Percentiles rank a stretch among this genome's conserved stretches.
These are phyloP conservation scores for Cymbopogon citratus DNA, from an alignment of 176 grass and related monocot species.

Conservation along the genomic window DNA sequence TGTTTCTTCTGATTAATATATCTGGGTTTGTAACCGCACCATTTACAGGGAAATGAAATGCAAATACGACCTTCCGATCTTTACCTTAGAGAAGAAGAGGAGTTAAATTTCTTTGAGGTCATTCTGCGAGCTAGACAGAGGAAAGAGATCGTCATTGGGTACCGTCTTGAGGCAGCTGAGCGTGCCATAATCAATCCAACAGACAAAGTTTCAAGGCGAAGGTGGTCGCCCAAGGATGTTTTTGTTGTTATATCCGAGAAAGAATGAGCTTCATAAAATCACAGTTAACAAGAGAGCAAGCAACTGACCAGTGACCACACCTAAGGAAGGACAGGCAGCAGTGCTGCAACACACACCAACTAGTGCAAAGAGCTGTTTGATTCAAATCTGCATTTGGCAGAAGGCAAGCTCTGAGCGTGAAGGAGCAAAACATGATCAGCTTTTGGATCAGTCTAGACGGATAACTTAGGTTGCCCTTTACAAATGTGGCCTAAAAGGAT, in stretches of 20 bases:
- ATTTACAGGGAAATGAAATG: slow-evolving; percentile 63
- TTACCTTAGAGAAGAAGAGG: slow-evolving; percentile 60
- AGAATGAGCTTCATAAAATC: slow-evolving; percentile 31
- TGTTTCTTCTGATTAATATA: background rate
- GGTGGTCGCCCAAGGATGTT: slow-evolving; percentile 56
- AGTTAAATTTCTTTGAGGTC: slow-evolving; percentile 69
- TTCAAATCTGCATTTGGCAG: background rate
- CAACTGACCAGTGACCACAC: background rate
- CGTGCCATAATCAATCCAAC: slow-evolving; percentile 63
- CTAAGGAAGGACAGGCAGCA: background rate
- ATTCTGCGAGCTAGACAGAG: slow-evolving; percentile 62
- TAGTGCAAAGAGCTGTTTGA: background rate
- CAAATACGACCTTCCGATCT: slow-evolving; percentile 52
- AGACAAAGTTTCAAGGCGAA: slow-evolving; percentile 42
- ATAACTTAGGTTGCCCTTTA: background rate
- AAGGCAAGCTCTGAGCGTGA: background rate
- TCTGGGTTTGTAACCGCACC: background rate
- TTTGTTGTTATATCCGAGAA: slow-evolving; percentile 73
- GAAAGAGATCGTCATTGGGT: slow-evolving; percentile 74
- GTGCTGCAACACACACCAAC: background rate
- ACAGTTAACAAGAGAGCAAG: background rate
- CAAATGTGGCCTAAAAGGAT: background rate
- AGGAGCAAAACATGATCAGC: background rate
- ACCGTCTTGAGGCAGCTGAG: slow-evolving; percentile 50
- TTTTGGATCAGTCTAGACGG: background rate